Evolutionary conservation across 345 rosid species (phyloP), one percentile per base, ranked within the genome.

Genomic region (Eucalyptus sideroxylon): DNA sequence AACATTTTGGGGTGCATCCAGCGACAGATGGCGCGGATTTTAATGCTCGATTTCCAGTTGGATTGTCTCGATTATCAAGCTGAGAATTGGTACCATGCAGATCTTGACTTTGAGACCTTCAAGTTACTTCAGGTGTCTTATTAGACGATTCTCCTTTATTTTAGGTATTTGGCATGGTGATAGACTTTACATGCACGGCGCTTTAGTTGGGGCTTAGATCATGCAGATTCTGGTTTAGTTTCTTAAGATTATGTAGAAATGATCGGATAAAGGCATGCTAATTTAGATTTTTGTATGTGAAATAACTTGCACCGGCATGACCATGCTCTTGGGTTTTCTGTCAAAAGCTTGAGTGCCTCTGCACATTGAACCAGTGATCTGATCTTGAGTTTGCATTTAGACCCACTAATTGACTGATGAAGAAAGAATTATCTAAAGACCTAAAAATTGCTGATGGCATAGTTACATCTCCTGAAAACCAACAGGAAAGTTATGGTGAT

Each of bases 91-190:
- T 95, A 93, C 91, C 99, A 97, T 87, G 99, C 99, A 37, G 99
- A 98, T 95, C 99, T 98, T 59, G 99, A 97, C 89, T 94, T 90
- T 60, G 99, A 97, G 93, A 98, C 99, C 13, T 98, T 97, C 94
- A 93, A 94, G 91, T 92, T 93, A 72, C 99, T 98, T 94, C 99
- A 98, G 99, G 99, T 98, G 91, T 55, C 87, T 87, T 31, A 2
- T 86, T 87, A 24, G 23, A 34, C 69, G 6, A 34, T 45, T 6
- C 34, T 34, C 31, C 34, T 86, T 23, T 11, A 21, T 40, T 21
- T 21, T 77, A 77, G 24, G 83, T 21, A 77, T 77, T 77, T 77
- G 30, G 83, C 47, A 77, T 77, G 83, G 47, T 77, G 47, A 72
- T 72, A 21, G 83, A 40, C 83, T 77, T 77, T 23, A 77, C 31